Conservation (phyloP, 352 stramenopile genomes). For the Pythium volutum region DNA sequence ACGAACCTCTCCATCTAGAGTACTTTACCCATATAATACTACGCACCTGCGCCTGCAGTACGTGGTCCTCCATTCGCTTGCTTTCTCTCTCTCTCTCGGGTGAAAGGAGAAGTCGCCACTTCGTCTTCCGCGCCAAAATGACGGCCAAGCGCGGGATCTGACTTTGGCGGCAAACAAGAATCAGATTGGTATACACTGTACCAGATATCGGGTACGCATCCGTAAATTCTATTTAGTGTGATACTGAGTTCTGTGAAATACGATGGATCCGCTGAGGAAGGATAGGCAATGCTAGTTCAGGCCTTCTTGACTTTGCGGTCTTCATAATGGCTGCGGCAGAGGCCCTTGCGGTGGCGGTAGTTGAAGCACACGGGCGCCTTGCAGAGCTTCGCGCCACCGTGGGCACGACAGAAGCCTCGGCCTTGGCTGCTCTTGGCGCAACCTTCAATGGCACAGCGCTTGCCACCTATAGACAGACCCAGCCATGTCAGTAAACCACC, state of each 20-base stretch:
- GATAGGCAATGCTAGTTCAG: background rate
- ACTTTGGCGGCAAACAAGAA: conserved; percentile 38
- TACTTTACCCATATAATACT: too few species aligned
- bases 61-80: conserved; percentile 7
- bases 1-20: too few species aligned
- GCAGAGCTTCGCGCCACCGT: conserved; percentile 41
- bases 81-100: too few species aligned
- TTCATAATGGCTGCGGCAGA: conserved; percentile 20
- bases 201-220: conserved; percentile 8
- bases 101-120: background rate
- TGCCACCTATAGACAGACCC: conserved; percentile 70
- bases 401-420: conserved; percentile 61
- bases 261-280: background rate
- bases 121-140: background rate
- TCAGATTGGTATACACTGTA: conserved; percentile 26
- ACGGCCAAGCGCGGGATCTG: background rate
- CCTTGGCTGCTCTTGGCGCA: conserved; percentile 75
- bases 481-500: too few species aligned
- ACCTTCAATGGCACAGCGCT: conserved; percentile 48
- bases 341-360: conserved; percentile 25
- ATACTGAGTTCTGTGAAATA: conserved; percentile 12
- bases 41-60: background rate
- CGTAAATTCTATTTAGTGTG: conserved; percentile 5
- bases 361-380: conserved; percentile 31
- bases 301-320: background rate